phyloP scores from a whole-genome alignment of 495 filamentous ascomycete genomes.

The Penicillium chermesinum region DNA sequence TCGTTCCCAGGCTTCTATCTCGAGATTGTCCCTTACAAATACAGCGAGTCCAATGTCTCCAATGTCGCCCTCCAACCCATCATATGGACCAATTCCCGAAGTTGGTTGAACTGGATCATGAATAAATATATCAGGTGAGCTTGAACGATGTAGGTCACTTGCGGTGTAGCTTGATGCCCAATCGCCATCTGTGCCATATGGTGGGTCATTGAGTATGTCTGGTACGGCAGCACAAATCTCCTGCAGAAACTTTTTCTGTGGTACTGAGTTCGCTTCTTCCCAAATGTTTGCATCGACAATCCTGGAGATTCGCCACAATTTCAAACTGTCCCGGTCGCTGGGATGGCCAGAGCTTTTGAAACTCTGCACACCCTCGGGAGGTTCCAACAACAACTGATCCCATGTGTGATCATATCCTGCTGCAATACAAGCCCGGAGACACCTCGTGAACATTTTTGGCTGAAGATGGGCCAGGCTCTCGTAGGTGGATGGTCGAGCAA shows the following conservation, averaged over 20 bases:
- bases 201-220: not conserved
- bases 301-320: not conserved
- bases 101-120: not conserved
- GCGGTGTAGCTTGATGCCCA: not conserved
- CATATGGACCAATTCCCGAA: not conserved
- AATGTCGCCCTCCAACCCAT: too few relatives aligned
- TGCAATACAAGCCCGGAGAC: not conserved
- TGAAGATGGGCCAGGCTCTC: not conserved
- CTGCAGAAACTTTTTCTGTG: not conserved
- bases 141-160: too few relatives aligned
- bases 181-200: not conserved
- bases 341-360: not conserved
- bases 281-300: not conserved
- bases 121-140: not conserved
- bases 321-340: not conserved
- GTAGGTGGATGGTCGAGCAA: not conserved
- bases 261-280: not conserved
- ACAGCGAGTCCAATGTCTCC: too few relatives aligned
- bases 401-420: not conserved
- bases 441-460: not conserved
- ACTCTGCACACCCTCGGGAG: not conserved
- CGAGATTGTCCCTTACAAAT: too few relatives aligned
- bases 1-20: too few relatives aligned
- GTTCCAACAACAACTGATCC: not conserved
- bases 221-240: conserved; percentile 26